These are phyloP conservation scores for Prunus armeniaca DNA, from an alignment of 306 rosid species.

Conservation along the genomic window DNA sequence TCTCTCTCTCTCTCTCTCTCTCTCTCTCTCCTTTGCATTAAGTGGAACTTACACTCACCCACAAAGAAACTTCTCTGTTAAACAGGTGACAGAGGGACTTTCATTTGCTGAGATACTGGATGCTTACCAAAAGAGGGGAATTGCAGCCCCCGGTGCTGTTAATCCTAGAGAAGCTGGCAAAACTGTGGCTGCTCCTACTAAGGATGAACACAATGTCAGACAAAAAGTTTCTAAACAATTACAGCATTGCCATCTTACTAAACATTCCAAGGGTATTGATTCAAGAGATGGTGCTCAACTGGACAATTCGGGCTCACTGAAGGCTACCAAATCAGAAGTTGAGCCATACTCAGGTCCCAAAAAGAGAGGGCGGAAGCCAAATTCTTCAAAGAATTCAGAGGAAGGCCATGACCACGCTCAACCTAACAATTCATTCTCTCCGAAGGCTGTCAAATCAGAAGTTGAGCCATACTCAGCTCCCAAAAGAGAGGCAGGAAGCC, in stretches of 20 bases:
- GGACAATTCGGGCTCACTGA: conserved; percentile 16
- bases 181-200: conserved; percentile 25
- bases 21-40: not conserved
- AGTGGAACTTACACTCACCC: not conserved
- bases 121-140: too few relatives aligned
- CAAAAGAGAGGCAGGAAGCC: conserved; percentile 70
- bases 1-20: too few relatives aligned
- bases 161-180: conserved; percentile 23
- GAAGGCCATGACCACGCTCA: conserved; percentile 34
- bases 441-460: conserved; percentile 28
- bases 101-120: too few relatives aligned
- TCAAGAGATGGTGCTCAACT: conserved; percentile 18
- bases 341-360: conserved; percentile 29
- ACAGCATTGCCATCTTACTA: conserved; percentile 16
- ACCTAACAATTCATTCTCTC: conserved; percentile 20
- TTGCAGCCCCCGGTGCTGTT: conserved; percentile 15
- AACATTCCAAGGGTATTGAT: conserved; percentile 28
- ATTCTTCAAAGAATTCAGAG: conserved; percentile 49
- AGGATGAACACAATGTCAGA: conserved; percentile 15
- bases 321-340: conserved; percentile 30
- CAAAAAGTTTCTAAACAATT: conserved; percentile 25
- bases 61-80: conserved; percentile 4
- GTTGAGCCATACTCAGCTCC: conserved; percentile 34
- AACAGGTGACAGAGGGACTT: conserved; percentile 43
- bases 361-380: conserved; percentile 60